Conservation (phyloP, 2,329 filamentous ascomycete species). For the Claviceps monticola region DNA sequence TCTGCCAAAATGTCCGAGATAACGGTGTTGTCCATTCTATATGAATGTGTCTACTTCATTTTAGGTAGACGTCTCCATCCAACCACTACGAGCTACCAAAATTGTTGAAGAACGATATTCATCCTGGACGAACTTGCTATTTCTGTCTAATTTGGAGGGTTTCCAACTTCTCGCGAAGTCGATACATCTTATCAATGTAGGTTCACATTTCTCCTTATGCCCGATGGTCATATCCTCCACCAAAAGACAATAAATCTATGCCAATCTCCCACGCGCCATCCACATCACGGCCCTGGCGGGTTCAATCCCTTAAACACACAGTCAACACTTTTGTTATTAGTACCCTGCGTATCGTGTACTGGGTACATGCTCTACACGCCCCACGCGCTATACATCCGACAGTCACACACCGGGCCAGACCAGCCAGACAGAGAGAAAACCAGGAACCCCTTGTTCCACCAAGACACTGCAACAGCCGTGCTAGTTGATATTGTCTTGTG, state of each 20-base stretch:
- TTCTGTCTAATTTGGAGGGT: too few relatives aligned
- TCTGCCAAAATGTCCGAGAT: too few relatives aligned
- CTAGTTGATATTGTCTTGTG: not conserved
- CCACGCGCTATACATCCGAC: not conserved
- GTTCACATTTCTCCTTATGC: too few relatives aligned
- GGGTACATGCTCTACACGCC: not conserved
- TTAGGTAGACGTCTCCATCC: not conserved
- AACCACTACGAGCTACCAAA: not conserved
- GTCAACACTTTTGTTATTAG: not conserved
- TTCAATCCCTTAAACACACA: too few relatives aligned
- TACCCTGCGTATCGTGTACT: not conserved
- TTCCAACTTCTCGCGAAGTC: not conserved
- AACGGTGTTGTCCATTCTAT: too few relatives aligned
- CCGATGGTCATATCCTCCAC: too few relatives aligned
- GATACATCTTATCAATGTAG: too few relatives aligned
- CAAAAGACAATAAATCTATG: not conserved
- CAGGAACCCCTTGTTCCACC: not conserved
- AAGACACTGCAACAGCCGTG: not conserved
- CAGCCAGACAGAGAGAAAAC: not conserved
- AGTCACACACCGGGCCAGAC: not conserved
- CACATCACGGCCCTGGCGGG: too few relatives aligned
- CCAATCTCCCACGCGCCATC: not conserved
- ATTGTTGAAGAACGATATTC: too few relatives aligned
- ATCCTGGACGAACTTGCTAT: too few relatives aligned
- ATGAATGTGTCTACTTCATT: too few relatives aligned